Percentiles rank a stretch among this genome's conserved stretches.
phyloP scores from a whole-genome alignment of 1,284 basidiomycete genomes.

The Cutaneotrichosporon arboriforme region DNA sequence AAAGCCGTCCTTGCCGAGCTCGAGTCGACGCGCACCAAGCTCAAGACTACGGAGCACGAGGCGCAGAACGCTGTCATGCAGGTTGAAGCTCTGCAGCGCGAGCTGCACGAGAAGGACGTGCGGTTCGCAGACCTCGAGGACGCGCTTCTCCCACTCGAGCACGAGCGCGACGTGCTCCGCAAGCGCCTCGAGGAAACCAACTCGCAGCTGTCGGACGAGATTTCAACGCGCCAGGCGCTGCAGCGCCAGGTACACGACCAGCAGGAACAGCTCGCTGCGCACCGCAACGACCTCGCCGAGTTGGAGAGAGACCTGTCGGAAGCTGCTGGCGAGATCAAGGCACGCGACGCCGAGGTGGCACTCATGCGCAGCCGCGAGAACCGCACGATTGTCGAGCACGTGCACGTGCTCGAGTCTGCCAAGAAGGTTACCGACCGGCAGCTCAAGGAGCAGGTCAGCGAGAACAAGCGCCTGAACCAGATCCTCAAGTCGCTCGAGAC shows the following conservation, averaged over 20 bases:
- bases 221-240: constrained; percentile 61
- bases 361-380: constrained; percentile 78
- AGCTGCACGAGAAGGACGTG: constrained; percentile 55
- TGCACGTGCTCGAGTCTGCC: constrained; percentile 94
- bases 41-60: constrained; percentile 64
- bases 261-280: constrained; percentile 61
- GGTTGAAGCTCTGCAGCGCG: constrained; percentile 55
- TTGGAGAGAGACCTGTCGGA: constrained; percentile 75
- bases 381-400: constrained; percentile 98
- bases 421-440: constrained; percentile 94
- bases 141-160: constrained; percentile 71
- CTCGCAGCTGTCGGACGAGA: constrained; percentile 44
- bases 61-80: constrained; percentile 55
- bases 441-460: constrained; percentile 58
- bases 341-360: constrained; percentile 77
- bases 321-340: constrained; percentile 69
- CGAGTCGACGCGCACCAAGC: constrained; percentile 62
- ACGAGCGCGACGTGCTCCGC: constrained; percentile 68
- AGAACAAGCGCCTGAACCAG: constrained; percentile 41
- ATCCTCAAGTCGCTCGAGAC: constrained; percentile 39
- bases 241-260: constrained; percentile 63
- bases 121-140: constrained; percentile 85
- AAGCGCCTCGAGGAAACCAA: constrained; percentile 66
- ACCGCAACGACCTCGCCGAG: constrained; percentile 66
- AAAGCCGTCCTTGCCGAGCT: constrained; percentile 60